Evolutionary conservation across 441 rosid genomes (phyloP), one percentile per base, ranked within the genome.

Genomic region (Lepidium campestre): DNA sequence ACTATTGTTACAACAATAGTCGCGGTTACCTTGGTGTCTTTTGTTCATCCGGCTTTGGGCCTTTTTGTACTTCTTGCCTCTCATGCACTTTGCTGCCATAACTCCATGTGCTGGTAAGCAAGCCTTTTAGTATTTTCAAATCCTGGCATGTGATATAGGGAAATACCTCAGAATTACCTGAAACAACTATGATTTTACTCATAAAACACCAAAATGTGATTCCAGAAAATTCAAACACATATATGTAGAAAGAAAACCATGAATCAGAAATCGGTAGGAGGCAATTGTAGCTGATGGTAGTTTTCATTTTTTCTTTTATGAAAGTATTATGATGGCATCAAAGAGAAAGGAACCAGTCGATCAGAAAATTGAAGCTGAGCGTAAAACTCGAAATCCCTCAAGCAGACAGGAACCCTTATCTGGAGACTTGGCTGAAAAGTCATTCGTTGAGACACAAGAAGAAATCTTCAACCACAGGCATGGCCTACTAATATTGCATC

Each of bases 41-140:
- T 89, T 65, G 84, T 94, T 70, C 99, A 91, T 79, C 98, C 98
- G 6, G 94, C 97, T 10, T 79, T 94, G 81, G 97, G 98, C 76
- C 82, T 94, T 64, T 79, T 83, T 58, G 67, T 85, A 60, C 86
- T 89, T 72, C 76, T 88, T 10, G 75, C 77, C 31, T 82, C 80
- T 66, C 93, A 91, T 78, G 90, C 83, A 56, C 68, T 84, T 25
- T 77, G 85, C 76, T 91, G 94, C 81, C 94, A 94, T 79, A 76
- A 60, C 72, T 85, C 97, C 31, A 70, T 94, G 67, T 89, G 86
- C 93, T 85, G 91, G 99, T 94, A 73, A 32, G 63, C 69, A 67
- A 29, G 32, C 55, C 52, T 69, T 18, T 29, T 35, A 27, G 7
- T 35, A 17, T 27, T 56, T 57, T 14, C 25, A 57, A 32, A 14